Percentiles rank a stretch among this genome's conserved stretches.
These are phyloP conservation scores for Omphalotus olearius DNA, from an alignment of 1,284 basidiomycete species.

Conservation along the genomic window DNA sequence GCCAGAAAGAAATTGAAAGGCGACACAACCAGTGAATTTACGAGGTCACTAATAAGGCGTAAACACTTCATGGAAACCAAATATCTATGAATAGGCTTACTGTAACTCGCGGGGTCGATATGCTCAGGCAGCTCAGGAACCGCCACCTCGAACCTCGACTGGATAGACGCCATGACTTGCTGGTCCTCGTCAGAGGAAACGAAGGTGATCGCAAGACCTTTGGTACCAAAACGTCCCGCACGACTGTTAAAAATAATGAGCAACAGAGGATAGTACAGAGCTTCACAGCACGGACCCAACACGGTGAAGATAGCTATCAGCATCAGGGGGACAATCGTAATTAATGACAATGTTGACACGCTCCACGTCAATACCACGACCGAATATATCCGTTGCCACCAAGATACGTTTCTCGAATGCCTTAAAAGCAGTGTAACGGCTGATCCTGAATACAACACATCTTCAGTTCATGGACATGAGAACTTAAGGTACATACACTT, in stretches of 20 bases:
- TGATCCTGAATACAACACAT: conserved; percentile 57
- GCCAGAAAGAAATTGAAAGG: not conserved
- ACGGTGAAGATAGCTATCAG: conserved; percentile 97
- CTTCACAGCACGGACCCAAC: conserved; percentile 68
- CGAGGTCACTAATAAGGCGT: conserved; percentile 14
- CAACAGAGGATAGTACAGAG: conserved; percentile 8
- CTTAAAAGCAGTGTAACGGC: conserved; percentile 98
- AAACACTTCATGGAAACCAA: not conserved
- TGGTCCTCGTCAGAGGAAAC: conserved; percentile 90
- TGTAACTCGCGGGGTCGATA: conserved; percentile 87
- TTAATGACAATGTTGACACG: conserved; percentile 97
- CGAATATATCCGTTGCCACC: conserved; percentile 97
- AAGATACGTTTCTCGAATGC: conserved; percentile 99
- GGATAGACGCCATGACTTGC: conserved; percentile 90
- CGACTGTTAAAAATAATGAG: conserved; percentile 46
- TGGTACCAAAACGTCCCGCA: conserved; percentile 98
- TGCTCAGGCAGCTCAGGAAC: conserved; percentile 91
- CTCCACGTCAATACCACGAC: conserved; percentile 96
- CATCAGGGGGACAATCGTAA: conserved; percentile 94
- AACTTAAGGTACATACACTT: conserved; percentile 24
- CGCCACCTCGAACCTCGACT: conserved; percentile 90
- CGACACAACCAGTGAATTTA: not conserved
- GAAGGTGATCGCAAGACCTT: conserved; percentile 98
- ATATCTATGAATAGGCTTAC: conserved; percentile 41
- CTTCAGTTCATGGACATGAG: conserved; percentile 8